phyloP scores from a whole-genome alignment of 1,284 basidiomycete genomes.

The Boletus semigastroideus region DNA sequence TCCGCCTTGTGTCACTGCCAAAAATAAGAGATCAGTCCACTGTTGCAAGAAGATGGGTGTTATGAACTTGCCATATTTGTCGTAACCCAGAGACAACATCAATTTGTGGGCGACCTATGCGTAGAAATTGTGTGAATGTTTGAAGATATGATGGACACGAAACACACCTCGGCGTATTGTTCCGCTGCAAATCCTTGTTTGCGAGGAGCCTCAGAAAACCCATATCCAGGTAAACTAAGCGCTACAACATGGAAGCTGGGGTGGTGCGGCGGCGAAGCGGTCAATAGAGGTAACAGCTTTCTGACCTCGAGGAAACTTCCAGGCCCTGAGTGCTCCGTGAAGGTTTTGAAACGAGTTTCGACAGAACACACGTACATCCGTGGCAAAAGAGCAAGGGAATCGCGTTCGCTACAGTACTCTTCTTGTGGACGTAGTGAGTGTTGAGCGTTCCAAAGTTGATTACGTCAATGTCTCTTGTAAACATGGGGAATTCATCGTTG shows the following conservation, averaged over 20 bases:
- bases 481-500: constrained; percentile 44
- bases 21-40: constrained; percentile 1
- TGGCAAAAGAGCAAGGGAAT: constrained; percentile 50
- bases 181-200: constrained; percentile 35
- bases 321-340: too few species aligned
- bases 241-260: constrained; percentile 46
- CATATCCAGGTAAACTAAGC: constrained; percentile 50
- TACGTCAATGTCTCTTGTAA: constrained; percentile 41
- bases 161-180: constrained; percentile 42
- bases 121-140: neutral
- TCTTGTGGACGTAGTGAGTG: constrained; percentile 46
- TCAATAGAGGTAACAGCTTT: too few species aligned
- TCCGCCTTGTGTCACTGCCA: constrained; percentile 49
- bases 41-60: neutral
- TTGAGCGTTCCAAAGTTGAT: constrained; percentile 38
- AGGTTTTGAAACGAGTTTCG: too few species aligned
- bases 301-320: too few species aligned
- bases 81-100: constrained; percentile 51
- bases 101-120: constrained; percentile 41
- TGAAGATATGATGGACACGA: neutral
- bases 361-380: constrained; percentile 38
- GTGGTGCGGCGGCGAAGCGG: too few species aligned
- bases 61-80: constrained; percentile 44
- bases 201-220: constrained; percentile 46
- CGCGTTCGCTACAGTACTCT: constrained; percentile 35